phyloP scores from a whole-genome alignment of 2,329 filamentous ascomycete species.

The Sordariomycetes sp. region DNA sequence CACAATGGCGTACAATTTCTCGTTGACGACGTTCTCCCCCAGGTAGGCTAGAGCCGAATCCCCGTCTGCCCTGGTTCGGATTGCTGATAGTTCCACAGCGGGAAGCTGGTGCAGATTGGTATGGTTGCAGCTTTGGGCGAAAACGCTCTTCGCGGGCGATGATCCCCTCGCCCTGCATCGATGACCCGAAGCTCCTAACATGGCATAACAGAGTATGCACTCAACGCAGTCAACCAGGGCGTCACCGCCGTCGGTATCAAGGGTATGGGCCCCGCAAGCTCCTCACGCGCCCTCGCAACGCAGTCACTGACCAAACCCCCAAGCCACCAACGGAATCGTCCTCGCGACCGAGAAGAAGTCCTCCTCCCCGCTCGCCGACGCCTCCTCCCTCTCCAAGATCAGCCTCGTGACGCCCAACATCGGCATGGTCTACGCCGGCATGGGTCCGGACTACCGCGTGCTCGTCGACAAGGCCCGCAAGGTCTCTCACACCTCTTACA shows the following conservation, averaged over 20 bases:
- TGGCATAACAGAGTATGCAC: conserved; percentile 70
- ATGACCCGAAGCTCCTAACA: conserved; percentile 3
- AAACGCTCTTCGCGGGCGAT: not conserved
- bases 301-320: not conserved
- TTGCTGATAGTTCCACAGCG: conserved; percentile 51
- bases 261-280: conserved; percentile 41
- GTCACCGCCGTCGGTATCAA: conserved; percentile 98
- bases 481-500: conserved; percentile 96
- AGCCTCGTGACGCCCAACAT: conserved; percentile 98
- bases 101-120: conserved; percentile 98
- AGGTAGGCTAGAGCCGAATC: conserved; percentile 53
- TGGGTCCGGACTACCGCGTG: conserved; percentile 97
- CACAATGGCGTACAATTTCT: conserved; percentile 47
- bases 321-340: conserved; percentile 97
- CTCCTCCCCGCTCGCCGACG: conserved; percentile 91
- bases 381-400: conserved; percentile 91
- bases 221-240: conserved; percentile 98
- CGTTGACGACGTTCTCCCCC: conserved; percentile 97
- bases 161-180: not conserved
- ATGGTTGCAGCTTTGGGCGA: conserved; percentile 9
- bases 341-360: conserved; percentile 99
- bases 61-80: conserved; percentile 8
- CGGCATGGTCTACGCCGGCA: conserved; percentile 98
- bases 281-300: not conserved
- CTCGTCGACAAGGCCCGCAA: conserved; percentile 97